phyloP scores from a whole-genome alignment of 2,329 filamentous ascomycete genomes.

The Penicillium glabrum region DNA sequence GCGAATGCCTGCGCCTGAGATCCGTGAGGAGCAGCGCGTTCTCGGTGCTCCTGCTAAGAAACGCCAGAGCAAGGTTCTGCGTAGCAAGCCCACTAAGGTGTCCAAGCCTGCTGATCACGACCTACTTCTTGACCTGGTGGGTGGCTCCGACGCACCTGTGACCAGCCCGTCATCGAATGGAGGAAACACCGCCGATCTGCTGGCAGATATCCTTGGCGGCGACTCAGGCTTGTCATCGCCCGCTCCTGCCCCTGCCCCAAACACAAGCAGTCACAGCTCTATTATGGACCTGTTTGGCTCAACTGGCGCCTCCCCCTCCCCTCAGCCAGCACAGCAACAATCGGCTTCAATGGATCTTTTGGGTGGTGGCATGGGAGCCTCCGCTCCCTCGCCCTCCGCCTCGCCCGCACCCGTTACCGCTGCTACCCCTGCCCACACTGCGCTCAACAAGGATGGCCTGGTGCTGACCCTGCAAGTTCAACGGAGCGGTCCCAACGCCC shows the following conservation, averaged over 20 bases:
- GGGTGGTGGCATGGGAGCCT: slow-evolving; percentile 42
- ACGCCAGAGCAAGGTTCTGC: slow-evolving; percentile 61
- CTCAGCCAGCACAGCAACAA: slow-evolving; percentile 50
- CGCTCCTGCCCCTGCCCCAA: slow-evolving; percentile 55
- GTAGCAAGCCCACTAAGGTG: slow-evolving; percentile 72
- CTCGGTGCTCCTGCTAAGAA: slow-evolving; percentile 75
- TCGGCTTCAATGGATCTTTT: slow-evolving; percentile 36
- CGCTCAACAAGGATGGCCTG: slow-evolving; percentile 84
- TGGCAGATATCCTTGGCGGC: slow-evolving; percentile 88
- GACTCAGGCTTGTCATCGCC: slow-evolving; percentile 58
- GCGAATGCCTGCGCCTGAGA: slow-evolving; percentile 96
- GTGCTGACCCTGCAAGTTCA: slow-evolving; percentile 80
- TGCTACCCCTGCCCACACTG: slow-evolving; percentile 59
- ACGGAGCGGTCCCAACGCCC: slow-evolving; percentile 67
- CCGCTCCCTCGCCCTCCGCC: slow-evolving; percentile 39
- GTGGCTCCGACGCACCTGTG: slow-evolving; percentile 67
- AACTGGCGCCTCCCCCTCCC: slow-evolving; percentile 48
- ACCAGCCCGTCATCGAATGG: slow-evolving; percentile 57
- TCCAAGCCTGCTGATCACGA: slow-evolving; percentile 88
- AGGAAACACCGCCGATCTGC: slow-evolving; percentile 77
- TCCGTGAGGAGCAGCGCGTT: slow-evolving; percentile 90
- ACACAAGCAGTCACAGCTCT: slow-evolving; percentile 57
- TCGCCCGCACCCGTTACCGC: slow-evolving; percentile 52
- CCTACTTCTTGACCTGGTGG: slow-evolving; percentile 89
- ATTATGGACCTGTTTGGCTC: slow-evolving; percentile 88